Conservation (phyloP, 179 eudicot species). For the Beta lomatogona region DNA sequence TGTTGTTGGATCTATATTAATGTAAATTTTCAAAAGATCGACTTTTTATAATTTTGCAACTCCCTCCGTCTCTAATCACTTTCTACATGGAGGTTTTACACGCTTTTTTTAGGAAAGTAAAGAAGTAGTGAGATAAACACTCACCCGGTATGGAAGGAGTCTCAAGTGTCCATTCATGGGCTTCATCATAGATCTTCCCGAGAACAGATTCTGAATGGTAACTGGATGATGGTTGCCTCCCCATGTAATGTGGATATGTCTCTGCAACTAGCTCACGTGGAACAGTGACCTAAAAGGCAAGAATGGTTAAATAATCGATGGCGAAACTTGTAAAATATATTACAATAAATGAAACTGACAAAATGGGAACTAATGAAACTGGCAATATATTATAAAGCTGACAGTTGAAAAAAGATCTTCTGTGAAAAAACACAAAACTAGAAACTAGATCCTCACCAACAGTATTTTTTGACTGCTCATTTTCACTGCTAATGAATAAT, state of each 20-base stretch:
- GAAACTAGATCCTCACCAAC: background rate
- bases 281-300: constrained; percentile 7
- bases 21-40: too few species aligned
- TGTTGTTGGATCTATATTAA: too few species aligned
- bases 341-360: background rate
- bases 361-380: background rate
- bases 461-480: background rate
- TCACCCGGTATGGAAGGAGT: constrained; percentile 5
- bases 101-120: too few species aligned
- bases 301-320: background rate
- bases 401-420: background rate
- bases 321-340: background rate
- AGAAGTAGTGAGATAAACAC: background rate
- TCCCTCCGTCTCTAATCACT: too few species aligned
- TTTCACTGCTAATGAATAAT: background rate
- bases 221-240: background rate
- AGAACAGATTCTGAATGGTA: constrained; percentile 10
- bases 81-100: too few species aligned
- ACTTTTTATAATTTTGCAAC: too few species aligned
- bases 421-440: background rate
- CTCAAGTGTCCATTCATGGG: background rate
- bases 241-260: constrained; percentile 15
- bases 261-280: constrained; percentile 1
- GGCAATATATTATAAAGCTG: background rate
- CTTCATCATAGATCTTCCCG: constrained; percentile 18